Conservation (phyloP, 192 early-diverging fungal genomes). For the Linnemannia exigua region DNA sequence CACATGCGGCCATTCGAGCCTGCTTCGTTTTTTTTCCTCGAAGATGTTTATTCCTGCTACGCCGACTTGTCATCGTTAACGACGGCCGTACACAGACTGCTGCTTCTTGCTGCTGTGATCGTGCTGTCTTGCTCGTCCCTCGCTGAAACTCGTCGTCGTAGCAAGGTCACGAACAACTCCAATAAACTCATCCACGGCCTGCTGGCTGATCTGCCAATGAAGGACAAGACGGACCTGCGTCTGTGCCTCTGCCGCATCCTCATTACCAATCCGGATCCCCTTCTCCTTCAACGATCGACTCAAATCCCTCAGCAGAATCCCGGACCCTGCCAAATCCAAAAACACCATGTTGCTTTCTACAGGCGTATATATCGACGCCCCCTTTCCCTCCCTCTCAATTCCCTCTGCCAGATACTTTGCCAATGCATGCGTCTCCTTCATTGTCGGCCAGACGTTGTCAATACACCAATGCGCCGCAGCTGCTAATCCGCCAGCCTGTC, state of each 20-base stretch:
- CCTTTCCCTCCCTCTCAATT: slow-evolving; percentile 67
- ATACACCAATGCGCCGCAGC: slow-evolving; percentile 82
- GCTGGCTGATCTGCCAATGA: slow-evolving; percentile 73
- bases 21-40: not conserved
- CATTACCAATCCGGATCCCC: slow-evolving; percentile 60
- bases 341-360: slow-evolving; percentile 94
- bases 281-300: slow-evolving; percentile 37
- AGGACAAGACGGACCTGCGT: slow-evolving; percentile 72
- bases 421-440: slow-evolving; percentile 75
- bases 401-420: slow-evolving; percentile 73
- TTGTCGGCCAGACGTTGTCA: slow-evolving; percentile 77
- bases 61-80: not conserved
- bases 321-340: slow-evolving; percentile 63
- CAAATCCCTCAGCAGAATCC: slow-evolving; percentile 33
- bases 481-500: slow-evolving; percentile 91
- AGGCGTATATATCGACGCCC: slow-evolving; percentile 68
- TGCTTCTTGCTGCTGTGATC: not conserved
- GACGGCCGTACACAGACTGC: not conserved
- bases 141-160: not conserved
- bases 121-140: not conserved
- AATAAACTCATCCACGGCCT: slow-evolving; percentile 69
- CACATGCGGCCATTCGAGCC: not conserved
- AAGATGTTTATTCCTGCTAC: not conserved
- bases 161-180: slow-evolving; percentile 43
- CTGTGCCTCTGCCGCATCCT: slow-evolving; percentile 55